Percentiles rank a stretch among this genome's conserved stretches.
These are phyloP conservation scores for Gnetum montanum DNA, from an alignment of 75 land plant species.

Conservation along the genomic window DNA sequence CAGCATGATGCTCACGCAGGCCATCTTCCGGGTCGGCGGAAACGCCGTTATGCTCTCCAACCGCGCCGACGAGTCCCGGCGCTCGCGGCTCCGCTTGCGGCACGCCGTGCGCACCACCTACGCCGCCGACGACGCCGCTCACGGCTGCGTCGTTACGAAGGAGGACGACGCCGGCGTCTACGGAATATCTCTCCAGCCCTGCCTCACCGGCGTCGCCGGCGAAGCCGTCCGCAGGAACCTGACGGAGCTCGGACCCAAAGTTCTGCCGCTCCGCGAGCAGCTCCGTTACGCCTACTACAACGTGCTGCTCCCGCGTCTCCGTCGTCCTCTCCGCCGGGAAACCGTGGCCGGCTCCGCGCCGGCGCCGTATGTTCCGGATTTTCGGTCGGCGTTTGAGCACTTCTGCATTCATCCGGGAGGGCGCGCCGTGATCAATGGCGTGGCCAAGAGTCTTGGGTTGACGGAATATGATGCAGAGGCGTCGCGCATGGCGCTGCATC, in stretches of 20 bases:
- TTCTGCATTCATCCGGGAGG: constrained; percentile 28
- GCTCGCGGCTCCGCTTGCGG: constrained; percentile 31
- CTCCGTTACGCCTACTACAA: constrained; percentile 1
- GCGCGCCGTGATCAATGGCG: constrained; percentile 13
- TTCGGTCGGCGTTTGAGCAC: constrained; percentile 37
- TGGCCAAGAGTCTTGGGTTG: constrained; percentile 13
- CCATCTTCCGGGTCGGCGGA: constrained; percentile 52
- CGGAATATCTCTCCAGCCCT: constrained; percentile 36
- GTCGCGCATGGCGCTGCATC: constrained; percentile 27
- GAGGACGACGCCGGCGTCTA: constrained; percentile 36
- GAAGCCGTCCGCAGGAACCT: constrained; percentile 27
- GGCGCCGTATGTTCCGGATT: constrained; percentile 27
- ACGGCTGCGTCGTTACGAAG: constrained; percentile 19
- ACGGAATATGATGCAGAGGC: constrained; percentile 9
- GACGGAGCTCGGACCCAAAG: constrained; percentile 17
- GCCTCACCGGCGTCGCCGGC: constrained; percentile 33
- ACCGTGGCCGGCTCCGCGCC: constrained; percentile 8
- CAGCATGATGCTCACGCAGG: constrained; percentile 70
- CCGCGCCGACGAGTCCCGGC: constrained; percentile 17
- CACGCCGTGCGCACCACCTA: constrained; percentile 44
- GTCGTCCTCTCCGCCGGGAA: constrained; percentile 6
- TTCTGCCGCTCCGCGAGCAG: constrained; percentile 32
- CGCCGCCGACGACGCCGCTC: constrained; percentile 25
- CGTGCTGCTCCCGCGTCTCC: constrained; percentile 13
- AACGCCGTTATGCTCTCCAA: constrained; percentile 42